Evolutionary conservation across 495 filamentous ascomycete genomes (phyloP), one percentile per base, ranked within the genome.

Genomic region (Xylaria longipes): DNA sequence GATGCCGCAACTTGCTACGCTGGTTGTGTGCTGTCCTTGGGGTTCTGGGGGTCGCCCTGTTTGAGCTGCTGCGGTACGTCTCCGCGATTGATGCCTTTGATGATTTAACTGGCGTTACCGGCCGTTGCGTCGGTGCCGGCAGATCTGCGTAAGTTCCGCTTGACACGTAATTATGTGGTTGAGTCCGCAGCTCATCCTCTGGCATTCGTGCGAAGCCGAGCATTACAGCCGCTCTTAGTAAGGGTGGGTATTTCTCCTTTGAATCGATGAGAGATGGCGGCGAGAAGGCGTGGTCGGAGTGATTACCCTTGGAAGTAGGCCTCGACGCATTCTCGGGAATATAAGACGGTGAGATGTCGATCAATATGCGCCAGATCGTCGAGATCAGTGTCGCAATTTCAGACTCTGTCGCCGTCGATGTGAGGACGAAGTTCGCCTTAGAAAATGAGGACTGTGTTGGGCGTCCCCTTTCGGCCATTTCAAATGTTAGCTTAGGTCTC

Each of bases 371-470:
- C 76, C 82, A 82, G 15, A 86, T 81, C 6, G 79, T 73, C 0
- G 75, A 76, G 41, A 86, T 73, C 37, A 85, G 78, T 3, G 71
- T 74, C 0, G 83, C 76, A 4, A 83, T 81, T 65, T 84, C 84
- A 12, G 71, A 71, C 56, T 79, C 82, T 20, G 76, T 77, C 12
- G 84, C 84, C 22, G 76, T 71, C 14, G 82, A 82, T 1, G 82
- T 75, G 33, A 86, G 77, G 11, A 84, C 72, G 58, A 78, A 84
- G 65, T 85, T 82, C n/a, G 80, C 82, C 39, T 81, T 81, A 6
- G 80, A 77, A 45, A 83, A 80, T 0, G 80, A 75, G 33, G 76
- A 74, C 7, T 70, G 72, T 7, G 60, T 8, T n/a, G 25, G 17
- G 33, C 29, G 11, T 9, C 1, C 45, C 22, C 22, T 54, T 31